phyloP scores from a whole-genome alignment of 2,329 filamentous ascomycete genomes.

The Talaromyces sp. region DNA sequence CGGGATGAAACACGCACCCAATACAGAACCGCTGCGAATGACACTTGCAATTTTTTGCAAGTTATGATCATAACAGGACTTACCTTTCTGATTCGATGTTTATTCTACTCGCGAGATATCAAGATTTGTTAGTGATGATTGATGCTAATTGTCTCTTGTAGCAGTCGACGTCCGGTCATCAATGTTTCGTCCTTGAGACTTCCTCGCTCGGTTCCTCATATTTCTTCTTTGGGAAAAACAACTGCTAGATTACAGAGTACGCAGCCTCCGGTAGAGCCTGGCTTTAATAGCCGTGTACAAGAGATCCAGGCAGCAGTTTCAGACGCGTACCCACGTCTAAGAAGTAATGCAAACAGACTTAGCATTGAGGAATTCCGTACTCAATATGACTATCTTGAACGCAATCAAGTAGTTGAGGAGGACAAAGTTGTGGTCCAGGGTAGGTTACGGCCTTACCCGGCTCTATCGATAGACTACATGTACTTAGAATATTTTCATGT shows the following conservation, averaged over 20 bases:
- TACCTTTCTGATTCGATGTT: conserved; percentile 6
- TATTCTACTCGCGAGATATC: neutral
- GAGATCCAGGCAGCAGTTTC: conserved; percentile 34
- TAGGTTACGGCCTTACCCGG: conserved; percentile 32
- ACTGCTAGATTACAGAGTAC: conserved; percentile 26
- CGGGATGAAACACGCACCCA: conserved; percentile 44
- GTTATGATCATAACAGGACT: conserved; percentile 41
- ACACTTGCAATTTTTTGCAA: conserved; percentile 44
- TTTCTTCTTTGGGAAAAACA: neutral
- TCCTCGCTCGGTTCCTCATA: neutral
- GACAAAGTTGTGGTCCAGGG: conserved; percentile 42
- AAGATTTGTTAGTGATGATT: neutral
- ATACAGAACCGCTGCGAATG: conserved; percentile 67
- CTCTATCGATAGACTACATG: conserved; percentile 23
- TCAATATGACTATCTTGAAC: conserved; percentile 35
- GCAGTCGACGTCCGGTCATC: neutral
- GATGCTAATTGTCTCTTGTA: neutral
- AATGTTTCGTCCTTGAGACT: neutral
- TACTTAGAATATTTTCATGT: conserved; percentile 41
- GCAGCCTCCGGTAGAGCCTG: conserved; percentile 30
- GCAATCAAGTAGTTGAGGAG: conserved; percentile 40
- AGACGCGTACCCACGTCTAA: conserved; percentile 40
- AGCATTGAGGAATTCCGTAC: conserved; percentile 37
- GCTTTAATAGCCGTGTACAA: conserved; percentile 36
- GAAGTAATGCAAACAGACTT: conserved; percentile 29